These are phyloP conservation scores for Rhizopogon salebrosus DNA, from an alignment of 768 basidiomycete species.

Conservation along the genomic window DNA sequence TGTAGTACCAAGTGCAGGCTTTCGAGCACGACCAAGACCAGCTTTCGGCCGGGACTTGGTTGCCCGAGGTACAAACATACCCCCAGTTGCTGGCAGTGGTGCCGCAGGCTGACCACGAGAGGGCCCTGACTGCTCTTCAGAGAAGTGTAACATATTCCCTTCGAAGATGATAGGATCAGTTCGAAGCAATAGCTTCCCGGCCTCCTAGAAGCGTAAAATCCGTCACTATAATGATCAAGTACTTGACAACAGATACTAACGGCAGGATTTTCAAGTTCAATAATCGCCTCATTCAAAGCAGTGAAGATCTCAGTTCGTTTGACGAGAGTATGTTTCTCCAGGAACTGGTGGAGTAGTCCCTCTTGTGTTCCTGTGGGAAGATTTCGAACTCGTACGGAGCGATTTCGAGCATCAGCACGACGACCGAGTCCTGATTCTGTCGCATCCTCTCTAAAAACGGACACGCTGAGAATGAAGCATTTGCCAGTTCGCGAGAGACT, in stretches of 20 bases:
- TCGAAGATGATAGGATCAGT: slow-evolving; percentile 69
- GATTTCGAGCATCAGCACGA: slow-evolving; percentile 52
- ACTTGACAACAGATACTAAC: slow-evolving; percentile 32
- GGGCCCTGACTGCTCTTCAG: slow-evolving; percentile 42
- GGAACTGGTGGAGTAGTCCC: slow-evolving; percentile 81
- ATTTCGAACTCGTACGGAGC: slow-evolving; percentile 72
- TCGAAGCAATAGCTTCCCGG: slow-evolving; percentile 69
- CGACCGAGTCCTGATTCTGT: slow-evolving; percentile 55
- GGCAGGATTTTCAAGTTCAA: slow-evolving; percentile 61
- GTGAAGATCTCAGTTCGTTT: slow-evolving; percentile 73
- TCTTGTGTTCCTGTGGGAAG: slow-evolving; percentile 81
- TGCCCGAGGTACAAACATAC: slow-evolving; percentile 64
- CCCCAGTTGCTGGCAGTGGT: slow-evolving; percentile 35
- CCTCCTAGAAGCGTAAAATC: slow-evolving; percentile 51
- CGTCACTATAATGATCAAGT: not conserved
- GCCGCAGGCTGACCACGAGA: slow-evolving; percentile 23
- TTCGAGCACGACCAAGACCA: slow-evolving; percentile 57
- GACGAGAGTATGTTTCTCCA: slow-evolving; percentile 73
- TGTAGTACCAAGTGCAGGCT: slow-evolving; percentile 23
- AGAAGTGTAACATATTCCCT: slow-evolving; percentile 53
- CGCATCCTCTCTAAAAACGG: slow-evolving; percentile 29
- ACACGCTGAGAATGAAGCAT: not conserved
- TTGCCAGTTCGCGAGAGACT: slow-evolving; percentile 10
- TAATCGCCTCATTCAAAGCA: slow-evolving; percentile 54
- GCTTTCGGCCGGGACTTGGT: slow-evolving; percentile 65